Evolutionary conservation across 2,329 filamentous ascomycete genomes (phyloP).

Genomic region (Xylaria sp.): DNA sequence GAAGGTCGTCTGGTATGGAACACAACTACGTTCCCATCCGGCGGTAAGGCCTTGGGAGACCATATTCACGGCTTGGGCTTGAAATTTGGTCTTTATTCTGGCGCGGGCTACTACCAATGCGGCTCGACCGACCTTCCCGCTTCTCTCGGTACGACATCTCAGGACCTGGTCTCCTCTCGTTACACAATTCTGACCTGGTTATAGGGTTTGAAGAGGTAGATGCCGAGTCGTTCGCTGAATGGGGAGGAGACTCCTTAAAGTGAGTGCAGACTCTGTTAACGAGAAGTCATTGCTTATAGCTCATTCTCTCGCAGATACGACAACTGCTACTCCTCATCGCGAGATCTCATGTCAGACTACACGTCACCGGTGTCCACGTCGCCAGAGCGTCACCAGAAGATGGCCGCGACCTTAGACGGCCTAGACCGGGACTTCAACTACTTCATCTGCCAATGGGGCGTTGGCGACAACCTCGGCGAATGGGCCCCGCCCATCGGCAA

Average conservation of each 20-base stretch:
- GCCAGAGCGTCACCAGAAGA: constrained; percentile 47
- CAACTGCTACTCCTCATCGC: constrained; percentile 51
- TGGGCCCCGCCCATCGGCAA: constrained; percentile 52
- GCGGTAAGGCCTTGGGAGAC: constrained; percentile 49
- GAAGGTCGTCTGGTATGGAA: constrained; percentile 55
- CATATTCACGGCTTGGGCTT: constrained; percentile 52
- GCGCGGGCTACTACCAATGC: constrained; percentile 49
- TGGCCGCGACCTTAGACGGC: constrained; percentile 46
- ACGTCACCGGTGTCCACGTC: constrained; percentile 43
- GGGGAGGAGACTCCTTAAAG: constrained; percentile 55
- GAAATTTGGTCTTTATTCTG: constrained; percentile 59
- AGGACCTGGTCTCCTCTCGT: background rate
- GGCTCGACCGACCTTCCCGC: constrained; percentile 47
- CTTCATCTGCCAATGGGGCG: constrained; percentile 57
- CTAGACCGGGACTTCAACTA: constrained; percentile 49
- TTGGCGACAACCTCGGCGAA: constrained; percentile 49
- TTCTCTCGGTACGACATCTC: constrained; percentile 41
- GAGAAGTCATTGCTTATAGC: background rate
- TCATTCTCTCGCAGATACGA: constrained; percentile 43
- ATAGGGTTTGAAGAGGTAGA: constrained; percentile 47
- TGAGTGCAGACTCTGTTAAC: constrained; percentile 36
- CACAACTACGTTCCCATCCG: constrained; percentile 51
- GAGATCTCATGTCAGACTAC: constrained; percentile 46
- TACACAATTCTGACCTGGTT: background rate
- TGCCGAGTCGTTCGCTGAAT: constrained; percentile 44